phyloP scores from a whole-genome alignment of 2,329 filamentous ascomycete genomes.

The Verticillium isaacii region DNA sequence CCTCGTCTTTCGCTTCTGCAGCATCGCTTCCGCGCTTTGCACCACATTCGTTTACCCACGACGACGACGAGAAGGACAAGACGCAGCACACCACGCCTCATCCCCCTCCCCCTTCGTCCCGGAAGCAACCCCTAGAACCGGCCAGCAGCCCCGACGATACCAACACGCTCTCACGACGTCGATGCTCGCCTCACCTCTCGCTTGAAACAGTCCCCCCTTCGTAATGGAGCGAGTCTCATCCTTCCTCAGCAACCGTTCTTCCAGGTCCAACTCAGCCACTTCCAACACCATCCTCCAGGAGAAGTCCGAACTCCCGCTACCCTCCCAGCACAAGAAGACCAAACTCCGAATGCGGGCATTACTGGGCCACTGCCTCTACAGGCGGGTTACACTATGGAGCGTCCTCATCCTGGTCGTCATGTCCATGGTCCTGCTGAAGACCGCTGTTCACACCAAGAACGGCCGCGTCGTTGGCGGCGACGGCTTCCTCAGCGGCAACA shows the following conservation, averaged over 20 bases:
- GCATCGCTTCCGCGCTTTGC: background rate
- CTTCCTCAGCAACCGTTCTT: conserved; percentile 13
- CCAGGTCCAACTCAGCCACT: conserved; percentile 10
- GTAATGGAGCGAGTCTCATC: conserved; percentile 14
- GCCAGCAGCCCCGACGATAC: background rate
- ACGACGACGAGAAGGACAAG: background rate
- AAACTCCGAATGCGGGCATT: conserved; percentile 38
- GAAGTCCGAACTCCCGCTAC: background rate
- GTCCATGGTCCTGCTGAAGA: conserved; percentile 33
- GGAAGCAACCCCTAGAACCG: background rate
- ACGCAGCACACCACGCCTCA: background rate
- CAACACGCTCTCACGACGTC: background rate
- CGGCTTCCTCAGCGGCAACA: background rate
- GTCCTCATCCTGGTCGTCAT: conserved; percentile 35
- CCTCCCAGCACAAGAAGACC: conserved; percentile 9
- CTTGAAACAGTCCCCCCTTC: background rate
- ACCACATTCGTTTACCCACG: background rate
- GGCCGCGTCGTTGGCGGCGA: conserved; percentile 18
- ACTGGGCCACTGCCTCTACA: conserved; percentile 47
- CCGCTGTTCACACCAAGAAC: conserved; percentile 15
- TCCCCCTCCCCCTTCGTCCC: background rate
- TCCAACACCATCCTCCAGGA: background rate
- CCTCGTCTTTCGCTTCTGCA: background rate
- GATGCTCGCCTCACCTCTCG: background rate
- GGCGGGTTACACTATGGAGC: conserved; percentile 47